Evolutionary conservation across 2,329 filamentous ascomycete genomes (phyloP).

Genomic region (Graphilbum fragrans): DNA sequence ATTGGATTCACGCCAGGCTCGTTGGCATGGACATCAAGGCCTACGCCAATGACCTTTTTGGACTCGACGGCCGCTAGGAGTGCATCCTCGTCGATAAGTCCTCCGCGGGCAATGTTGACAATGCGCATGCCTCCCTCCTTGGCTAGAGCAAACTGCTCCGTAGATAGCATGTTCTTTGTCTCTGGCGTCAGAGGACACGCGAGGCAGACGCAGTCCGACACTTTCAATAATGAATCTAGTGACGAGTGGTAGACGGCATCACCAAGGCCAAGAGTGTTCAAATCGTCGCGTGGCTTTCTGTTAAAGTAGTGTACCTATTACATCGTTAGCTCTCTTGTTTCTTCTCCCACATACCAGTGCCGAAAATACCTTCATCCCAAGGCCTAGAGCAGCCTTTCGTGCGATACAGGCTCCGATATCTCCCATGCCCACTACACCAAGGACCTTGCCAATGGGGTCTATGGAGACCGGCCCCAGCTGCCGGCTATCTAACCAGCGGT

Average conservation of each 20-base stretch:
- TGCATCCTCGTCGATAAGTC: constrained; percentile 19
- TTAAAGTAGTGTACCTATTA: constrained; percentile 16
- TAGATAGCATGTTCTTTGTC: constrained; percentile 13
- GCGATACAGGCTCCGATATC: constrained; percentile 19
- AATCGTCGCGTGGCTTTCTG: constrained; percentile 10
- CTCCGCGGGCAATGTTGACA: constrained; percentile 20
- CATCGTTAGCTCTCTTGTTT: no score
- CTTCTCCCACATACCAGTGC: neutral
- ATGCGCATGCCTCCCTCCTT: constrained; percentile 15
- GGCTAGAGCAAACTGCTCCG: constrained; percentile 6
- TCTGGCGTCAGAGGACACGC: constrained; percentile 17
- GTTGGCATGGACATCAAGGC: constrained; percentile 20
- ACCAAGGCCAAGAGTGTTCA: constrained; percentile 5
- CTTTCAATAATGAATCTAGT: constrained; percentile 17
- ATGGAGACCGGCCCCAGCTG: constrained; percentile 10
- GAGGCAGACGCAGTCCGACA: constrained; percentile 18
- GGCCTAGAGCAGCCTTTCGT: constrained; percentile 14
- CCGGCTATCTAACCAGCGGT: constrained; percentile 12
- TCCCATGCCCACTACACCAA: constrained; percentile 20
- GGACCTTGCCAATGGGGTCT: constrained; percentile 14
- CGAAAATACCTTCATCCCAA: constrained; percentile 15
- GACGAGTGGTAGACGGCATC: constrained; percentile 14
- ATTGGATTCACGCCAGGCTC: constrained; percentile 18
- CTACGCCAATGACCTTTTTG: constrained; percentile 17
- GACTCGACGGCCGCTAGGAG: constrained; percentile 17